Evolutionary conservation across 768 basidiomycete genomes (phyloP), one percentile per base, ranked within the genome.

Genomic region (Mrakia gelida): DNA sequence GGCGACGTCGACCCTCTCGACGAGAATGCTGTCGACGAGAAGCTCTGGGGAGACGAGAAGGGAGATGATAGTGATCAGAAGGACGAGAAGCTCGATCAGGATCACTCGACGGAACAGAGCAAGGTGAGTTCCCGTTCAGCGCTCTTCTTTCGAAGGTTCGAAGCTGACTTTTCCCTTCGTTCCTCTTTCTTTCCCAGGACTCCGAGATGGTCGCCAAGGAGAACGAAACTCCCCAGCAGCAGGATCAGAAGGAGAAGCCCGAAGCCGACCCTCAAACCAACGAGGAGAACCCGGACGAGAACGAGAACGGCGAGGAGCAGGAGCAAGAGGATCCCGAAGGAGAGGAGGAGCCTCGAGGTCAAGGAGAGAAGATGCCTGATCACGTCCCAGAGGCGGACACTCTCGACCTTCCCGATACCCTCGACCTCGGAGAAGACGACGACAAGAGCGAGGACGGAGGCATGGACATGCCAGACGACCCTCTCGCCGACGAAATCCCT

Each of bases 1-100:
- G 94, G 90, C 10, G 88, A 94, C 71, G 85, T 98, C 45, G 94
- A 96, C 84, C 88, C 90, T 2, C 86, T 88, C 26, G 96, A 98
- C 85, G 91, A 93, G 13, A 87, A 89, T 34, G 90, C 91, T 0
- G 89, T 97, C 23, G 96, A 98, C 82, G 96, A 99, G 86, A 98
- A 98, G 86, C 86, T 99, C 80, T 98, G 97, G 96, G 94, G 92
- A 28, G 92, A 95, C 80, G 91, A 96, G 74, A 81, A 84, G 49
- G 80, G 81, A 28, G 82, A 83, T n/a, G 80, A 86, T 63, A 81
- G 85, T 68, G 83, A 82, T 77, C 75, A 81, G 71, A 81, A 81
- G 79, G 79, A 80, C 38, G 75, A 80, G 78, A 75, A 79, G 45
- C 75, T 79, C 28, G 79, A 80, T 61, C 65, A 80, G 63, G 80